A percentile compares a stretch with the other conserved stretches of the same genome.
These are phyloP conservation scores for Apocynum venetum DNA, from an alignment of 257 asterid genomes.

Conservation along the genomic window DNA sequence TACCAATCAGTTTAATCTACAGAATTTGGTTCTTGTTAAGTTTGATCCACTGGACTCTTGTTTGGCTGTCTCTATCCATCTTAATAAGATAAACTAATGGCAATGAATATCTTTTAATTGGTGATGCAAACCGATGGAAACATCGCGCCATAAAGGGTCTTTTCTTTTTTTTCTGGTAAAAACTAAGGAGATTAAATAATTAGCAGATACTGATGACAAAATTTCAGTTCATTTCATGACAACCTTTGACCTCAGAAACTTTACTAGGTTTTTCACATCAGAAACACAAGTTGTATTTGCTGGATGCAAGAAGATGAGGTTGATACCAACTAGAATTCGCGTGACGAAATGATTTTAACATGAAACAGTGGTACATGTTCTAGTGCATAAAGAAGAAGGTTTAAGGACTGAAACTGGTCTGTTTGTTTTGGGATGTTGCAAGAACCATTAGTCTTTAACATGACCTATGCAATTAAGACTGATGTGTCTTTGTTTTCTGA, in stretches of 20 bases:
- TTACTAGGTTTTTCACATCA: too few relatives aligned
- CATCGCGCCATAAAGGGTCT: not conserved
- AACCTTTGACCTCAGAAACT: too few relatives aligned
- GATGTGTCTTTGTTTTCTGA: not conserved
- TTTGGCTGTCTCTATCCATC: not conserved
- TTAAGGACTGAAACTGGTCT: too few relatives aligned
- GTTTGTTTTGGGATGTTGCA: too few relatives aligned
- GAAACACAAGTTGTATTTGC: too few relatives aligned
- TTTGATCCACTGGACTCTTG: not conserved
- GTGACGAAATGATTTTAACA: not conserved
- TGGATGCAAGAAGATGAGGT: not conserved
- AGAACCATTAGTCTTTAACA: too few relatives aligned
- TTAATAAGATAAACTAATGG: not conserved
- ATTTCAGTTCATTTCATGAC: not conserved
- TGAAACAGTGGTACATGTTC: not conserved
- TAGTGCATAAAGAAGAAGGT: not conserved
- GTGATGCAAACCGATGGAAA: not conserved
- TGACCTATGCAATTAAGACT: too few relatives aligned
- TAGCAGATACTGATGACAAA: not conserved
- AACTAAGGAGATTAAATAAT: not conserved
- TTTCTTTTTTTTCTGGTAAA: not conserved
- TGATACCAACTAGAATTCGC: not conserved
- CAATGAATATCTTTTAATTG: not conserved
- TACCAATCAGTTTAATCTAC: not conserved
- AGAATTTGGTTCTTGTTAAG: not conserved